Evolutionary conservation across 139 green algal genomes (phyloP), one percentile per base, ranked within the genome.

Genomic region (Astrephomene gubernaculifera): DNA sequence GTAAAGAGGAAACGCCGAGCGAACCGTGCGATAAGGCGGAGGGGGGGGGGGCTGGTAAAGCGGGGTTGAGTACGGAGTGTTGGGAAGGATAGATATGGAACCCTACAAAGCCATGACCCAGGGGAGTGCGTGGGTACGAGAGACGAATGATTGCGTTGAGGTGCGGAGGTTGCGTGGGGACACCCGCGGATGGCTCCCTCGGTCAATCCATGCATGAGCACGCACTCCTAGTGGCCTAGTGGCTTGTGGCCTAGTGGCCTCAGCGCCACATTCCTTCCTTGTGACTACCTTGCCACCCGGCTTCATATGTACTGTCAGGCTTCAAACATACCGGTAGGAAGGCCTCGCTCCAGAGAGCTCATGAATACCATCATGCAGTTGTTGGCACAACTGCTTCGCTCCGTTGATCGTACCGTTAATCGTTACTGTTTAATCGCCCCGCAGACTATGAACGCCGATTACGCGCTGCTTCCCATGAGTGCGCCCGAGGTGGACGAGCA

Each of bases 381-480:
- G 17, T 57, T 57, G 17, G 49, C 49, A 57, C 49, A 57, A 17
- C 49, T 17, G 49, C 49, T 17, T 57, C 49, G 49, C 14, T 57
- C 14, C 49, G 14, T 57, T 57, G 17, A 57, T 17, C 49, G 14
- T 25, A 12, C 49, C 49, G 17, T 44, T 1, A 29, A n/a, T 9
- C 21, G 19, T 65, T 29, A 8, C 63, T n/a, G 19, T 39, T n/a
- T 6, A n/a, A 17, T 10, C 29, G n/a, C n/a, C 8, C 70, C 43
- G 8, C 76, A 83, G 76, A 83, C 76, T 31, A 75, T 38, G 9
- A 85, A 85, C 38, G 79, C 63, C 14, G 79, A 85, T 45, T 85
- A 85, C 65, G 79, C 79, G 63, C 45, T 85, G 79, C 79, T 85
- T 44, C 79, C 79, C 44, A 75, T 85, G 63, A 85, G 33, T 64